Percentiles rank a stretch among this genome's conserved stretches.
phyloP scores from a whole-genome alignment of 495 filamentous ascomycete species.

The Talaromyces trachyspermus region DNA sequence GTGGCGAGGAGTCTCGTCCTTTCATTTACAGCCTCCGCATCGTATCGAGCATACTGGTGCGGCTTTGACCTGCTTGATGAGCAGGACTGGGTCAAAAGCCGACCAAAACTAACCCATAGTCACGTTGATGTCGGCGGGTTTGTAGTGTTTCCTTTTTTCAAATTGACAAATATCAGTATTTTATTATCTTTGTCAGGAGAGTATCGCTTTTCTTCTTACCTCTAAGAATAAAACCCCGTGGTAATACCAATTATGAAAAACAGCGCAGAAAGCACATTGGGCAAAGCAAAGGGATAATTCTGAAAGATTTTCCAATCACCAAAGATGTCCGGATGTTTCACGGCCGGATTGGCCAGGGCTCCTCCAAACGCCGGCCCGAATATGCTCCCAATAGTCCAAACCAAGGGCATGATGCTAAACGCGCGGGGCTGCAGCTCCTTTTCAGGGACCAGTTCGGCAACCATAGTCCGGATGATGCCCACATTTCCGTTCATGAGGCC shows the following conservation, averaged over 20 bases:
- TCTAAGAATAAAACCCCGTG: conserved; percentile 66
- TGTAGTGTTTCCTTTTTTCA: conserved; percentile 70
- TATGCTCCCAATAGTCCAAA: conserved; percentile 76
- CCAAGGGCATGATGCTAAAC: conserved; percentile 78
- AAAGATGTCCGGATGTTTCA: conserved; percentile 61
- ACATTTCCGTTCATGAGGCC: conserved; percentile 73
- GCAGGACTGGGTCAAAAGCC: conserved; percentile 29
- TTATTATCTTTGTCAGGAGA: too few species aligned
- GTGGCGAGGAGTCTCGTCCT: conserved; percentile 12
- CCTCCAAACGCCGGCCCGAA: conserved; percentile 86
- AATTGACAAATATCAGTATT: conserved; percentile 10
- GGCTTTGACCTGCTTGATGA: conserved; percentile 14
- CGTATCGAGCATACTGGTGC: conserved; percentile 11
- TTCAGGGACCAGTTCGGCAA: conserved; percentile 75
- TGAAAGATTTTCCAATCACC: conserved; percentile 58
- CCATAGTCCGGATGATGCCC: conserved; percentile 74
- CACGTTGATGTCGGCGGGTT: conserved; percentile 50
- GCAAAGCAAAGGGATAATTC: conserved; percentile 71
- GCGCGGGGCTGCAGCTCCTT: conserved; percentile 74
- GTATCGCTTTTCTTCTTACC: conserved; percentile 19
- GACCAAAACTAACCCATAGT: conserved; percentile 66
- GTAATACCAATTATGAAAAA: conserved; percentile 69
- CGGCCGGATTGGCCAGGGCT: conserved; percentile 68
- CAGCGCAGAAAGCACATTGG: conserved; percentile 65
- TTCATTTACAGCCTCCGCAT: conserved; percentile 31